These are phyloP conservation scores for Lasiodiplodia gonubiensis DNA, from an alignment of 2,329 filamentous ascomycete genomes.

Conservation along the genomic window DNA sequence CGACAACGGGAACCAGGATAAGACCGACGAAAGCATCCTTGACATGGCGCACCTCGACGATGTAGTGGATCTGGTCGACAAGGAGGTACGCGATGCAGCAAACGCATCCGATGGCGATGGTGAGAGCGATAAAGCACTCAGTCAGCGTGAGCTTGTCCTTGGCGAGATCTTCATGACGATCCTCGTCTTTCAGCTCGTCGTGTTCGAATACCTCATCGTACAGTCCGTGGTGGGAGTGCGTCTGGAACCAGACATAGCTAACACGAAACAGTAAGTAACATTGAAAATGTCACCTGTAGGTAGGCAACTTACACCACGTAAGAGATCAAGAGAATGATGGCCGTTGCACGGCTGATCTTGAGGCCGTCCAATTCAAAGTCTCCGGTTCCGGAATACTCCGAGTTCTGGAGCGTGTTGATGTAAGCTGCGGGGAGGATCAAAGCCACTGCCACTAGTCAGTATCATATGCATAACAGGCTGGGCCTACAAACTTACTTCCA, in stretches of 20 bases:
- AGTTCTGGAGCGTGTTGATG: constrained; percentile 53
- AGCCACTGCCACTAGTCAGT: constrained; percentile 46
- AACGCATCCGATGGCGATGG: constrained; percentile 70
- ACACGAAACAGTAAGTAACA: neutral
- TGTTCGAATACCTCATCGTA: constrained; percentile 75
- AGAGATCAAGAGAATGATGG: constrained; percentile 72
- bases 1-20: constrained; percentile 80
- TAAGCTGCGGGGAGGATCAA: constrained; percentile 58
- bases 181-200: constrained; percentile 71
- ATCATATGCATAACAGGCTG: neutral
- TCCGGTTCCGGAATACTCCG: constrained; percentile 31
- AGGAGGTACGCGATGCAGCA: constrained; percentile 75
- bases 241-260: constrained; percentile 70
- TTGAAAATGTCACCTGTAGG: neutral
- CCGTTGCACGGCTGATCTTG: constrained; percentile 72
- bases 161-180: constrained; percentile 63
- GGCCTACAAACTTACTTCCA: constrained; percentile 56
- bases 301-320: constrained; percentile 52
- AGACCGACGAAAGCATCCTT: constrained; percentile 66
- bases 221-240: constrained; percentile 76
- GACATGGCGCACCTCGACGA: constrained; percentile 59
- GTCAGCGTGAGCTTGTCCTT: constrained; percentile 76
- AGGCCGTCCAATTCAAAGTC: constrained; percentile 56
- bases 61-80: constrained; percentile 72
- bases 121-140: constrained; percentile 71